These are phyloP conservation scores for Trypanosoma mega DNA, from an alignment of 208 protist genomes.

Conservation along the genomic window DNA sequence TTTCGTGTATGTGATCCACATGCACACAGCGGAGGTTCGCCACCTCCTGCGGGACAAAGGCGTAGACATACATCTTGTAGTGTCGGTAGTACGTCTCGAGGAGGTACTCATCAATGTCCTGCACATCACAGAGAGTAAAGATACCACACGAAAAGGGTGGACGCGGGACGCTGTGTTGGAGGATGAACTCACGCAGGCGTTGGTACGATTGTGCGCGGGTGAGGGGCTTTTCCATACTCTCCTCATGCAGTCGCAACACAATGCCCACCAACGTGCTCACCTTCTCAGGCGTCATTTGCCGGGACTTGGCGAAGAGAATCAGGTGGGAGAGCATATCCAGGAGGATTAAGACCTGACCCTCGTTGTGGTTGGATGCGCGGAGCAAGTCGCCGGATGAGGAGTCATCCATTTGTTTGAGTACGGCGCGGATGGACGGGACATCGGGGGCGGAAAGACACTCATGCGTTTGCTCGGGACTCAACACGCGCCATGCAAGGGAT, in stretches of 20 bases:
- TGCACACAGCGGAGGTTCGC: slow-evolving; percentile 53
- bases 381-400: slow-evolving; percentile 34
- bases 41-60: slow-evolving; percentile 72
- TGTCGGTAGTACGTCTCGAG: slow-evolving; percentile 87
- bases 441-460: slow-evolving; percentile 51
- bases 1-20: slow-evolving; percentile 46
- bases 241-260: slow-evolving; percentile 59
- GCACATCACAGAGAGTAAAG: slow-evolving; percentile 78
- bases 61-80: slow-evolving; percentile 93
- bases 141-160: slow-evolving; percentile 85
- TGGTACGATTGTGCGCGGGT: slow-evolving; percentile 72
- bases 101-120: slow-evolving; percentile 86
- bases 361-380: slow-evolving; percentile 15
- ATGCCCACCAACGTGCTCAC: slow-evolving; percentile 80
- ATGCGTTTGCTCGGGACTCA: slow-evolving; percentile 50
- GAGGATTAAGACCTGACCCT: slow-evolving; percentile 59
- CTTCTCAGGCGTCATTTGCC: slow-evolving; percentile 68
- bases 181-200: slow-evolving; percentile 62
- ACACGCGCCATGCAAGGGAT: slow-evolving; percentile 62
- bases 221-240: slow-evolving; percentile 57
- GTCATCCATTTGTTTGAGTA: slow-evolving; percentile 41
- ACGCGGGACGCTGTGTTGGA: slow-evolving; percentile 84
- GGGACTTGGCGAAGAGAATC: slow-evolving; percentile 72
- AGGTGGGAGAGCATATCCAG: slow-evolving; percentile 82
- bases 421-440: slow-evolving; percentile 41